phyloP scores from a whole-genome alignment of 768 basidiomycete species.

The Gautieria morchelliformis region DNA sequence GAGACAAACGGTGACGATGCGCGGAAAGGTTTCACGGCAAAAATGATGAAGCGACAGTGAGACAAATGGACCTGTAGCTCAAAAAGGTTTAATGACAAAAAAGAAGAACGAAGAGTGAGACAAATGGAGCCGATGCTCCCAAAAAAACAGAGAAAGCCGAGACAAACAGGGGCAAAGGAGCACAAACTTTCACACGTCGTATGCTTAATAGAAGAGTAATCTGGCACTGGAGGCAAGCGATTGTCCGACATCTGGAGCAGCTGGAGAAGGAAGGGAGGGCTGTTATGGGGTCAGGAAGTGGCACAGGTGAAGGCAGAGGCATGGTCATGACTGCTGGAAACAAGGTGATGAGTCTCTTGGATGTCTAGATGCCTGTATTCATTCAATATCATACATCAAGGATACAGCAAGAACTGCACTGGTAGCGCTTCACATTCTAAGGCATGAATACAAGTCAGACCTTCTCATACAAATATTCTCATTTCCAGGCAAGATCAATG shows the following conservation, averaged over 20 bases:
- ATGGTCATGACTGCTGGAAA: constrained; percentile 31
- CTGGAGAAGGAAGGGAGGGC: constrained; percentile 16
- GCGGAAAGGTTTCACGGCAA: no score
- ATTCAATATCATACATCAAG: constrained; percentile 7
- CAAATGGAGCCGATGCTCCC: no score
- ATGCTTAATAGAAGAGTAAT: no score
- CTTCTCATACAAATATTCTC: constrained; percentile 32
- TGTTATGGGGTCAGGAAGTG: constrained; percentile 13
- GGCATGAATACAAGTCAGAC: constrained; percentile 17
- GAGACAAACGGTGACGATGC: no score
- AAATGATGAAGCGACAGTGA: no score
- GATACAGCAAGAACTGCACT: constrained; percentile 26
- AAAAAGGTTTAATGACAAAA: no score
- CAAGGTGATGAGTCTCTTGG: constrained; percentile 13
- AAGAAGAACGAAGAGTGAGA: no score
- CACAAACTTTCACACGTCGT: no score
- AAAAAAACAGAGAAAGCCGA: no score
- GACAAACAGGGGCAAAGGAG: no score
- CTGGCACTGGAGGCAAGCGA: constrained; percentile 13
- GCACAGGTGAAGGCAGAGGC: constrained; percentile 15
- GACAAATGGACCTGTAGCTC: no score
- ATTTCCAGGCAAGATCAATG: constrained; percentile 26
- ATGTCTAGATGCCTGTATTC: background rate
- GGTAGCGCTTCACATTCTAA: constrained; percentile 24
- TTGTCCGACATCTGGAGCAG: constrained; percentile 20